Percentiles rank a stretch among this genome's conserved stretches.
phyloP scores from a whole-genome alignment of 2,329 filamentous ascomycete genomes.

The Paracorniculantispora psalliotae region DNA sequence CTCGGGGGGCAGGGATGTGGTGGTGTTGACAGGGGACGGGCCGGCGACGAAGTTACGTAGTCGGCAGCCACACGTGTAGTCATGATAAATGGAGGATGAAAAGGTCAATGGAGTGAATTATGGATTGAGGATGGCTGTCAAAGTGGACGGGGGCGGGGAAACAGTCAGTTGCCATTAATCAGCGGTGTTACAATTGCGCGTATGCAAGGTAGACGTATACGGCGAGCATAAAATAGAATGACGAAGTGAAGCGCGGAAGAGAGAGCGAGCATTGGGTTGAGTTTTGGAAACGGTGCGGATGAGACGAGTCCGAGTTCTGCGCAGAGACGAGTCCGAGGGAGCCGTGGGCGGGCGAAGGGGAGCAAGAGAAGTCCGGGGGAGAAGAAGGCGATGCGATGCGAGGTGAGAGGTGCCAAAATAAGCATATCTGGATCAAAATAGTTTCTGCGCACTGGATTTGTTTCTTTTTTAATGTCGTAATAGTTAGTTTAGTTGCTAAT shows the following conservation, averaged over 20 bases:
- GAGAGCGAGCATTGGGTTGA: neutral
- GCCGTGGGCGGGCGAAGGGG: neutral
- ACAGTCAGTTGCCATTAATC: too few relatives aligned
- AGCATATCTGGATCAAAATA: neutral
- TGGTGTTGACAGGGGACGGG: neutral
- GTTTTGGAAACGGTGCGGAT: neutral
- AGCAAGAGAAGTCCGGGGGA: too few relatives aligned
- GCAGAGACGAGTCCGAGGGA: neutral
- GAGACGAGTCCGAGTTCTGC: slow-evolving; percentile 9
- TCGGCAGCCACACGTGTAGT: too few relatives aligned
- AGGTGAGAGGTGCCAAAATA: neutral
- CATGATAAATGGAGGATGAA: too few relatives aligned
- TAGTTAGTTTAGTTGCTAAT: neutral
- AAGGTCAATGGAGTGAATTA: too few relatives aligned
- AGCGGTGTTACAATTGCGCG: too few relatives aligned
- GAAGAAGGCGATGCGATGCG: neutral
- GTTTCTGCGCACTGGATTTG: neutral
- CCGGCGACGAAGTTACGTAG: neutral
- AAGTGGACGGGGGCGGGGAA: neutral
- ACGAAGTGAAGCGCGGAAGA: neutral
- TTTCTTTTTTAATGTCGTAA: neutral
- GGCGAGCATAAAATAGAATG: too few relatives aligned
- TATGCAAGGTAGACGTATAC: too few relatives aligned
- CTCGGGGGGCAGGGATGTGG: neutral
- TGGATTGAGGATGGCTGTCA: neutral